These are phyloP conservation scores for Gautieria morchelliformis DNA, from an alignment of 768 basidiomycete genomes.

Conservation along the genomic window DNA sequence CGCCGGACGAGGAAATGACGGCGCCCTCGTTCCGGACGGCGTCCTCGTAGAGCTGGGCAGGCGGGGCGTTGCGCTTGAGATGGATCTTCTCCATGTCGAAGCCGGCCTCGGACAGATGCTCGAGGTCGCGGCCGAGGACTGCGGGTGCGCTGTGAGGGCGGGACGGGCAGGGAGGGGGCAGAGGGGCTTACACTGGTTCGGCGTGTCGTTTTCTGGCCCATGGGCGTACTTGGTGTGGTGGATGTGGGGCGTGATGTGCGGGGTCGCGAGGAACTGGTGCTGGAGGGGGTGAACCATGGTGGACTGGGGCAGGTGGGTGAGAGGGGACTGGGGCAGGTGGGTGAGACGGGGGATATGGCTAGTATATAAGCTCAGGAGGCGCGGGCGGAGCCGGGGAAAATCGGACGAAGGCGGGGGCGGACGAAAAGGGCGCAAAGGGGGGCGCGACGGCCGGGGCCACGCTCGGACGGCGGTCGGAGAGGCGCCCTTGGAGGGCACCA, in stretches of 20 bases:
- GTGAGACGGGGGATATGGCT: too few relatives aligned
- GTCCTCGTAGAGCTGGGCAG: constrained; percentile 91
- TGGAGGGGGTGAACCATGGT: constrained; percentile 55
- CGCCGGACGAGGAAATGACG: constrained; percentile 91
- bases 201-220: constrained; percentile 50
- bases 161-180: constrained; percentile 20
- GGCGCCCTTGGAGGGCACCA: constrained; percentile 2
- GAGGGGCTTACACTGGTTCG: constrained; percentile 30
- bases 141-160: constrained; percentile 7
- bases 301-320: background rate
- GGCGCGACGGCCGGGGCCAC: background rate
- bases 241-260: constrained; percentile 84
- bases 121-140: constrained; percentile 91
- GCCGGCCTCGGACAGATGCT: constrained; percentile 97
- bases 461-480: background rate
- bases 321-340: background rate
- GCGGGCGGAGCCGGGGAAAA: constrained; percentile 7
- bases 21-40: constrained; percentile 98
- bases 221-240: constrained; percentile 82
- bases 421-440: background rate
- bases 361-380: constrained; percentile 5
- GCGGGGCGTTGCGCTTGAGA: constrained; percentile 87
- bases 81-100: constrained; percentile 98
- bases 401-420: constrained; percentile 2
- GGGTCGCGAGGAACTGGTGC: constrained; percentile 38